Evolutionary conservation across 2,329 filamentous ascomycete species (phyloP).

Genomic region (Penicillium hesseltinei): DNA sequence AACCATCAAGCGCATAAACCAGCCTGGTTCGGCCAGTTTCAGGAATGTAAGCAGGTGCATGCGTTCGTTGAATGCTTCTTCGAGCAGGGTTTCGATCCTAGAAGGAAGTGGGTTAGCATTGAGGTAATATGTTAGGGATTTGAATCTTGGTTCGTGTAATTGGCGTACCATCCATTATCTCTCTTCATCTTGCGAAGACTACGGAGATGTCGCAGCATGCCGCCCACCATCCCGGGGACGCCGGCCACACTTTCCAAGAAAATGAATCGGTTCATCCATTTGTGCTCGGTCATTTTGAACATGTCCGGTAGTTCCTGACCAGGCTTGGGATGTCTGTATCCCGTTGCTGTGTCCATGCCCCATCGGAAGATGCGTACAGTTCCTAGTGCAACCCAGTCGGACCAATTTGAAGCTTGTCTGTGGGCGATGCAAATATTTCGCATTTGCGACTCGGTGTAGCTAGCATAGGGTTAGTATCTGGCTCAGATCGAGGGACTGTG

Average conservation of each 20-base stretch:
- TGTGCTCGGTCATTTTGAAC: conserved; percentile 73
- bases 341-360: conserved; percentile 78
- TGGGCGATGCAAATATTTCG: conserved; percentile 70
- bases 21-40: conserved; percentile 80
- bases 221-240: conserved; percentile 94
- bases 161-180: conserved; percentile 78
- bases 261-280: conserved; percentile 87
- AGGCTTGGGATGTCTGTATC: conserved; percentile 69
- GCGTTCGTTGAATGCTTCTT: conserved; percentile 87
- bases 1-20: conserved; percentile 90
- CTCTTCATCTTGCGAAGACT: conserved; percentile 81
- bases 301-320: conserved; percentile 47
- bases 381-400: conserved; percentile 75
- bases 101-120: background rate
- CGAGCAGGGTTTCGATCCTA: conserved; percentile 86
- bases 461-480: conserved; percentile 22
- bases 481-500: background rate
- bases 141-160: background rate
- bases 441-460: conserved; percentile 79
- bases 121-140: background rate
- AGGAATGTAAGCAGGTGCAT: conserved; percentile 94
- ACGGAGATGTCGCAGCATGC: conserved; percentile 86
- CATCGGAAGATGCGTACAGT: conserved; percentile 74
- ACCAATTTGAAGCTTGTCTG: conserved; percentile 66
- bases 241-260: conserved; percentile 95